Percentiles rank a stretch among this genome's conserved stretches.
phyloP scores from a whole-genome alignment of 2,329 filamentous ascomycete genomes.

The Chaetomiaceae sp. region DNA sequence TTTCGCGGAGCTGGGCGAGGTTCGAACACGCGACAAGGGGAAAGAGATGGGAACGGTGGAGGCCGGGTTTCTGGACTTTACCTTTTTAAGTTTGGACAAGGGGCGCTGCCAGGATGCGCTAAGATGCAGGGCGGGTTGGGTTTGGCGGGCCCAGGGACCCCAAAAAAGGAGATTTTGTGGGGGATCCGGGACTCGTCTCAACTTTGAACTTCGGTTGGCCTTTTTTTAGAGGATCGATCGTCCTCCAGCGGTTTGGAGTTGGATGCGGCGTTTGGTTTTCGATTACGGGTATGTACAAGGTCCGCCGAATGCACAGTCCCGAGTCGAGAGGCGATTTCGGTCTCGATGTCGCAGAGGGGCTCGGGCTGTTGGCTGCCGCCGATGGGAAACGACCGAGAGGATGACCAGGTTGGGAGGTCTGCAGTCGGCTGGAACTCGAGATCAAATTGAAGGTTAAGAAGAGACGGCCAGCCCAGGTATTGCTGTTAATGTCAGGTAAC shows the following conservation, averaged over 20 bases:
- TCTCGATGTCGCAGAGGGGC: too few relatives aligned
- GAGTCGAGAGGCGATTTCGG: too few relatives aligned
- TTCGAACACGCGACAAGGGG: slow-evolving; percentile 12
- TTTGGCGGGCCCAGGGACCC: slow-evolving; percentile 14
- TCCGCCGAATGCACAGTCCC: too few relatives aligned
- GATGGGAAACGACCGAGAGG: too few relatives aligned
- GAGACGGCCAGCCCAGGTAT: too few relatives aligned
- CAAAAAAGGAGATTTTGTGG: slow-evolving; percentile 24
- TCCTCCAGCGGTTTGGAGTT: not conserved
- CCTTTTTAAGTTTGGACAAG: slow-evolving; percentile 5
- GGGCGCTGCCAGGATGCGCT: slow-evolving; percentile 6
- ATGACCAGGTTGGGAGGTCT: too few relatives aligned
- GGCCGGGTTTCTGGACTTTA: not conserved
- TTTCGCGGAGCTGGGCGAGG: not conserved
- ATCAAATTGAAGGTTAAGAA: too few relatives aligned
- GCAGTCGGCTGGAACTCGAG: too few relatives aligned
- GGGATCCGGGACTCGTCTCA: slow-evolving; percentile 12
- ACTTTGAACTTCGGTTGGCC: not conserved
- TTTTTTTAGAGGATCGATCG: not conserved
- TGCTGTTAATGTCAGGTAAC: too few relatives aligned
- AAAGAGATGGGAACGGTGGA: not conserved
- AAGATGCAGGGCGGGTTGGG: slow-evolving; percentile 14
- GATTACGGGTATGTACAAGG: not conserved
- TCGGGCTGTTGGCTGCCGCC: too few relatives aligned
- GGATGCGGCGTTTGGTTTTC: slow-evolving; percentile 4